phyloP scores from a whole-genome alignment of 345 rosid species.

The Tarenaya hassleriana region DNA sequence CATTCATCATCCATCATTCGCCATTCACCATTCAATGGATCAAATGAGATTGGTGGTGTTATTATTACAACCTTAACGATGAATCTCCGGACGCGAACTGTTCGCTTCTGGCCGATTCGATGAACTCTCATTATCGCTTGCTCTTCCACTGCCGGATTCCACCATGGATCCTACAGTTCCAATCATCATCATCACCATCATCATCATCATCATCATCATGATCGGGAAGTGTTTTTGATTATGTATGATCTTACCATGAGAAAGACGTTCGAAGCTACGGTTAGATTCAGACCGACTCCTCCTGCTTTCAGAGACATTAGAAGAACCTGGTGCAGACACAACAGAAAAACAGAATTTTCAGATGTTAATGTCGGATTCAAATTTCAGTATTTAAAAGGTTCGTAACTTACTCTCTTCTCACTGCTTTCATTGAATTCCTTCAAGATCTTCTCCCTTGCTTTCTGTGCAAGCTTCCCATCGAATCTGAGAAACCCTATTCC shows the following conservation, averaged over 20 bases:
- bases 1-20: background rate
- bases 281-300: constrained; percentile 63
- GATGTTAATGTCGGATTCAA: background rate
- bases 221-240: background rate
- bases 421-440: constrained; percentile 54
- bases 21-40: background rate
- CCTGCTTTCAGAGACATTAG: constrained; percentile 64
- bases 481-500: constrained; percentile 46
- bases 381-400: background rate
- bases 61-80: constrained; percentile 48
- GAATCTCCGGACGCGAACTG: constrained; percentile 48
- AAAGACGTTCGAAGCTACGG: constrained; percentile 63
- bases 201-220: background rate
- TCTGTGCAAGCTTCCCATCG: constrained; percentile 49
- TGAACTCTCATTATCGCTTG: constrained; percentile 66
- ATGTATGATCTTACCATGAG: constrained; percentile 36
- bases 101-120: constrained; percentile 55
- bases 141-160: constrained; percentile 71
- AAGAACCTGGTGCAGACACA: constrained; percentile 42
- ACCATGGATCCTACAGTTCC: constrained; percentile 55
- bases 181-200: background rate
- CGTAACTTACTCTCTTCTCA: constrained; percentile 41
- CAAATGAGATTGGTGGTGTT: background rate
- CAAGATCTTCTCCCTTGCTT: constrained; percentile 53
- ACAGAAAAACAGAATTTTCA: background rate